Percentiles rank a stretch among this genome's conserved stretches.
These are phyloP conservation scores for Bassia scoparia DNA, from an alignment of 148 eudicot species.

Conservation along the genomic window DNA sequence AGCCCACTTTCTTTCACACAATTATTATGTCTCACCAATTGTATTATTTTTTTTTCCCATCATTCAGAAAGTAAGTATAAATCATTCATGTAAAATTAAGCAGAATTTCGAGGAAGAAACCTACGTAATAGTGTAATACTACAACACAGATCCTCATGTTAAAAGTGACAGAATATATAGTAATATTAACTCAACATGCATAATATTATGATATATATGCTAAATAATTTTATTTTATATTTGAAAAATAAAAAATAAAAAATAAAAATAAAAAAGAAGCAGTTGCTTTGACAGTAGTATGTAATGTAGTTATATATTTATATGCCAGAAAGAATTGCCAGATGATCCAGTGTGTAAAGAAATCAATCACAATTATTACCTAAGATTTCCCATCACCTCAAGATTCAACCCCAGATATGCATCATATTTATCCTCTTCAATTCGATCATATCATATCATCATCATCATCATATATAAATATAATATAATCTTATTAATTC, in stretches of 20 bases:
- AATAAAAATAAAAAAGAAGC: background rate
- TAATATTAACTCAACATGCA: slow-evolving; percentile 12
- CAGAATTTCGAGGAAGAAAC: slow-evolving; percentile 16
- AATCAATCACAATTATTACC: slow-evolving; percentile 17
- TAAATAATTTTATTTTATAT: too few relatives aligned
- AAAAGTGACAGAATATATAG: background rate
- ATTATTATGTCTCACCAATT: too few relatives aligned
- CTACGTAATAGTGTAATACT: too few relatives aligned
- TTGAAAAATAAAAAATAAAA: too few relatives aligned
- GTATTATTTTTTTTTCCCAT: background rate
- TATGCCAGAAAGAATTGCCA: slow-evolving; percentile 19
- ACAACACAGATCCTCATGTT: slow-evolving; percentile 12
- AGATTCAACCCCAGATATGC: slow-evolving; percentile 10
- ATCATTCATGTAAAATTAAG: background rate
- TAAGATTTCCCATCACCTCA: slow-evolving; percentile 16
- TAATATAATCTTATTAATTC: background rate
- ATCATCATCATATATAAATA: background rate
- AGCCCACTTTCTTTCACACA: too few relatives aligned
- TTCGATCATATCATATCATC: background rate
- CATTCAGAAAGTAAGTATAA: background rate
- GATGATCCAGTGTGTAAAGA: slow-evolving; percentile 29
- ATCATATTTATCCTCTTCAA: slow-evolving; percentile 8
- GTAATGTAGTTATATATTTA: too few relatives aligned
- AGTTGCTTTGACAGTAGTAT: slow-evolving; percentile 8
- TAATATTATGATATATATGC: too few relatives aligned